Percentiles rank a stretch among this genome's conserved stretches.
These are phyloP conservation scores for Aspergillus sergii DNA, from an alignment of 2,329 filamentous ascomycete genomes.

Conservation along the genomic window DNA sequence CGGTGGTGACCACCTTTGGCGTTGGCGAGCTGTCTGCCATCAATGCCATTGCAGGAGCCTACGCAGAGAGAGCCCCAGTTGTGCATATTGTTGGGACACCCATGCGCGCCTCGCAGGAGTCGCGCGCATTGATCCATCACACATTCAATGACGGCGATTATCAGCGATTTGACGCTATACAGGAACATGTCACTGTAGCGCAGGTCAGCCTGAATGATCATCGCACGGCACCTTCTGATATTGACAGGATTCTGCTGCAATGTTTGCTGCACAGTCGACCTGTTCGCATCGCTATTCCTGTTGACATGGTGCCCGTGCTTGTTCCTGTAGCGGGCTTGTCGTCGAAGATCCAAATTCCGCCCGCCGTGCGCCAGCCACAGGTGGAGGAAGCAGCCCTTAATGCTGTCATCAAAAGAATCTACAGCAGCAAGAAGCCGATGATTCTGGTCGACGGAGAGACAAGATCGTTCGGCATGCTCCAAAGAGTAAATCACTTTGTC, in stretches of 20 bases:
- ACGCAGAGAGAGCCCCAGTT: constrained; percentile 71
- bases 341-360: not conserved
- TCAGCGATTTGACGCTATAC: not conserved
- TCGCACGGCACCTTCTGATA: not conserved
- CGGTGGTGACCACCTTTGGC: not conserved
- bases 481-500: not conserved
- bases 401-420: not conserved
- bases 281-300: not conserved
- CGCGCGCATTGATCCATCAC: constrained; percentile 60
- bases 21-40: not conserved
- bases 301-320: not conserved
- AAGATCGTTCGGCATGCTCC: not conserved
- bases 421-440: not conserved
- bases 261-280: not conserved
- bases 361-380: not conserved
- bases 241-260: not conserved
- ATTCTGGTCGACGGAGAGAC: not conserved
- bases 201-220: not conserved
- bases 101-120: constrained; percentile 45
- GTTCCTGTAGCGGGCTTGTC: not conserved
- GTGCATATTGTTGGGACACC: constrained; percentile 63
- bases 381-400: not conserved
- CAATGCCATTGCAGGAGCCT: constrained; percentile 36
- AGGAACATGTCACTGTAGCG: not conserved
- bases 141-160: constrained; percentile 52